A percentile compares a stretch with the other conserved stretches of the same genome.
These are phyloP conservation scores for Cubamyces sp. DNA, from an alignment of 768 basidiomycete genomes.

Conservation along the genomic window DNA sequence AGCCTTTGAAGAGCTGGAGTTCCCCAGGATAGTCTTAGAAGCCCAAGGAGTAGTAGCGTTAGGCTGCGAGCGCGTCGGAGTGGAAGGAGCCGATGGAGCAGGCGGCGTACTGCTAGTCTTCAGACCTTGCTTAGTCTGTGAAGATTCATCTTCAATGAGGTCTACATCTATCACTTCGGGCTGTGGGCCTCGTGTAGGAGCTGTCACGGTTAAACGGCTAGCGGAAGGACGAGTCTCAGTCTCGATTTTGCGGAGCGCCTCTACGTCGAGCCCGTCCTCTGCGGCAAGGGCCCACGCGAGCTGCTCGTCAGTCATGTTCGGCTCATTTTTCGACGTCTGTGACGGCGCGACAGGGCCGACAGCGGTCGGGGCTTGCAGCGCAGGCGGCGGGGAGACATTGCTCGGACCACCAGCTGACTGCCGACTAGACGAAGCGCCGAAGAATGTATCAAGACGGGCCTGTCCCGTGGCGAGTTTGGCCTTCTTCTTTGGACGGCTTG, in stretches of 20 bases:
- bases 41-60: neutral
- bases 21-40: constrained; percentile 13
- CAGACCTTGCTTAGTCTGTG: constrained; percentile 3
- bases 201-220: neutral
- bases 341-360: neutral
- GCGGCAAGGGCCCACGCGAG: constrained; percentile 30
- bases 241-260: constrained; percentile 28
- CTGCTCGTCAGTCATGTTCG: constrained; percentile 21
- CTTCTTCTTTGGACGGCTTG: constrained; percentile 27
- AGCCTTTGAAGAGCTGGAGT: constrained; percentile 2
- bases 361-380: neutral
- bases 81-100: neutral
- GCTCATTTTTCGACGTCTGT: neutral
- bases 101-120: neutral
- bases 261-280: constrained; percentile 31
- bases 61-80: neutral
- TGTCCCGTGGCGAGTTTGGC: constrained; percentile 23
- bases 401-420: neutral
- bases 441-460: constrained; percentile 30
- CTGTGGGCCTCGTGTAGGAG: neutral
- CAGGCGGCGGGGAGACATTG: neutral
- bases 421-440: constrained; percentile 21
- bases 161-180: constrained; percentile 41
- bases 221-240: neutral
- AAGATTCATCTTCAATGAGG: constrained; percentile 30